These are phyloP conservation scores for Tritrichomonas foetus DNA, from an alignment of 208 protist genomes.

Conservation along the genomic window DNA sequence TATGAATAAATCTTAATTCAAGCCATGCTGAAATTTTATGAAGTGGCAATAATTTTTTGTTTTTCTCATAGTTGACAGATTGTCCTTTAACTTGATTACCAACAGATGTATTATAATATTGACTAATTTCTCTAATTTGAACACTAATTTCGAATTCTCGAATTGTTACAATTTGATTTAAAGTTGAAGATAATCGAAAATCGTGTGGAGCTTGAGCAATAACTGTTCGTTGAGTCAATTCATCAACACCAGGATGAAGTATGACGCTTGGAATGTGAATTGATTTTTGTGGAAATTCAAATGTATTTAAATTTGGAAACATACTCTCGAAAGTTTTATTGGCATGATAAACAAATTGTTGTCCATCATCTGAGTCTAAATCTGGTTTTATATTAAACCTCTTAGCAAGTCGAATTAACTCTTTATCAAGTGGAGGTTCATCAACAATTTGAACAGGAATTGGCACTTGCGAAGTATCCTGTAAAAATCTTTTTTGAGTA, in stretches of 20 bases:
- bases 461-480: not conserved
- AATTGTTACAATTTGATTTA: not conserved
- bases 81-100: too few species aligned
- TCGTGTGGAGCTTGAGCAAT: not conserved
- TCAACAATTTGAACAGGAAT: not conserved
- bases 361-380: not conserved
- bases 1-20: not conserved
- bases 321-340: not conserved
- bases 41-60: not conserved
- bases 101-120: not conserved
- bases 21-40: not conserved
- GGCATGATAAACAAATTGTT: conserved; percentile 14
- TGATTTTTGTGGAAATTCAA: not conserved
- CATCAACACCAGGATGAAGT: not conserved
- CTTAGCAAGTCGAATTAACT: not conserved
- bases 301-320: not conserved
- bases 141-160: not conserved
- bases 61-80: too few species aligned
- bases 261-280: not conserved
- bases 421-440: not conserved
- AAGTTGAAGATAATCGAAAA: not conserved
- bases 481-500: not conserved
- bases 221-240: not conserved
- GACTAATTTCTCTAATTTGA: not conserved
- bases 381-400: not conserved